Percentiles rank a stretch among this genome's conserved stretches.
Evolutionary conservation across 2,329 filamentous ascomycete genomes (phyloP).

Genomic region (Stenocarpella maydis): DNA sequence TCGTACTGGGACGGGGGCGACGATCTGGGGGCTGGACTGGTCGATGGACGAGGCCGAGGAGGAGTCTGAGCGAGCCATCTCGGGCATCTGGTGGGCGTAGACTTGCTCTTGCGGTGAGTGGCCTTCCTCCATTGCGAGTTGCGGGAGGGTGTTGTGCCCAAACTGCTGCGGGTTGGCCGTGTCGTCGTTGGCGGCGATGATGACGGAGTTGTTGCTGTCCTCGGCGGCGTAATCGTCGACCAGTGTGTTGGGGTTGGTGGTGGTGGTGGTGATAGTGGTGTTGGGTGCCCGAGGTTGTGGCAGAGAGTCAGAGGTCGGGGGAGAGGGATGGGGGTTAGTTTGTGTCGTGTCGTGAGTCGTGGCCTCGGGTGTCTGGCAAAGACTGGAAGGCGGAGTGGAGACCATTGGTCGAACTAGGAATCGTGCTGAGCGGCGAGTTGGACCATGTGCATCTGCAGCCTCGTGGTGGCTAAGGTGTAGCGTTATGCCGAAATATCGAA

Average conservation of each 20-base stretch:
- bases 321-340: constrained; percentile 14
- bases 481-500: constrained; percentile 7
- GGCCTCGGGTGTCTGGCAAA: constrained; percentile 35
- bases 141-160: not conserved
- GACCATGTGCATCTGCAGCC: constrained; percentile 16
- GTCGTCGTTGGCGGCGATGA: not conserved
- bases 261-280: not conserved
- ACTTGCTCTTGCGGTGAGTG: constrained; percentile 30
- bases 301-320: constrained; percentile 24
- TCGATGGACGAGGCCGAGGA: constrained; percentile 46
- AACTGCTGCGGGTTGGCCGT: not conserved
- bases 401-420: constrained; percentile 31
- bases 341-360: constrained; percentile 36
- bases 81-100: constrained; percentile 30
- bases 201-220: not conserved
- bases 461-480: constrained; percentile 8
- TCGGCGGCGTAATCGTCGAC: not conserved
- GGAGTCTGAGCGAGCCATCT: constrained; percentile 45
- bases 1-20: constrained; percentile 63
- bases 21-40: constrained; percentile 50
- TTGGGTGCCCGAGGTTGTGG: constrained; percentile 8
- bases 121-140: constrained; percentile 28
- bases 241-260: not conserved
- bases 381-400: constrained; percentile 34
- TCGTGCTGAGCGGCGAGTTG: constrained; percentile 21